phyloP scores from a whole-genome alignment of 805 yeast genomes.

The Saturnispora quitensis region DNA sequence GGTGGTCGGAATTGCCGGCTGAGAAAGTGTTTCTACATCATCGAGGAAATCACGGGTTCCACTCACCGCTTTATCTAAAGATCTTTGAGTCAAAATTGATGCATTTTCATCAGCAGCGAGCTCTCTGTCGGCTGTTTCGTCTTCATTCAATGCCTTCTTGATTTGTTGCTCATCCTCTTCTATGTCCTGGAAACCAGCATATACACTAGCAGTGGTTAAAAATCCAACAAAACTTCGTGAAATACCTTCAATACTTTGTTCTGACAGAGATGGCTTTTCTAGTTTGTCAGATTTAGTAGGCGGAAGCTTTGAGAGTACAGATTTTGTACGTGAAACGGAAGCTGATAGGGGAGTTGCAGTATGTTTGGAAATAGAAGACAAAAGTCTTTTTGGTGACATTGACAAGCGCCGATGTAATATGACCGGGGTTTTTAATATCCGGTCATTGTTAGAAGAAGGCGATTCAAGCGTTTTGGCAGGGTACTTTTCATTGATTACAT shows the following conservation, averaged over 20 bases:
- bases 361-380: conserved; percentile 17
- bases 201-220: conserved; percentile 49
- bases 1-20: not conserved
- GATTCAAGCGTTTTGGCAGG: not conserved
- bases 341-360: conserved; percentile 10
- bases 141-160: conserved; percentile 6
- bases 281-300: not conserved
- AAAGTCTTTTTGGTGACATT: conserved; percentile 20
- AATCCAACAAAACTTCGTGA: conserved; percentile 46
- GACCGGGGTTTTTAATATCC: not conserved
- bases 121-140: conserved; percentile 1
- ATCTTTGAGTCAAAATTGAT: not conserved
- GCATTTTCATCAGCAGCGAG: not conserved
- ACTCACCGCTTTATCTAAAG: not conserved
- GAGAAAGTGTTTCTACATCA: not conserved
- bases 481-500: not conserved
- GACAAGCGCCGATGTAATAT: conserved; percentile 11
- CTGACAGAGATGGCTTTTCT: conserved; percentile 1
- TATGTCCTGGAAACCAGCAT: conserved; percentile 32
- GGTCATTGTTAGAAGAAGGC: not conserved
- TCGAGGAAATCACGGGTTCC: not conserved
- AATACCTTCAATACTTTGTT: conserved; percentile 28
- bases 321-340: not conserved
- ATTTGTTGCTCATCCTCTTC: conserved; percentile 26
- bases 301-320: not conserved